Base-by-base conservation (phyloP, 2,329 filamentous ascomycete genomes). In the Didymosphaeria variabile region DNA sequence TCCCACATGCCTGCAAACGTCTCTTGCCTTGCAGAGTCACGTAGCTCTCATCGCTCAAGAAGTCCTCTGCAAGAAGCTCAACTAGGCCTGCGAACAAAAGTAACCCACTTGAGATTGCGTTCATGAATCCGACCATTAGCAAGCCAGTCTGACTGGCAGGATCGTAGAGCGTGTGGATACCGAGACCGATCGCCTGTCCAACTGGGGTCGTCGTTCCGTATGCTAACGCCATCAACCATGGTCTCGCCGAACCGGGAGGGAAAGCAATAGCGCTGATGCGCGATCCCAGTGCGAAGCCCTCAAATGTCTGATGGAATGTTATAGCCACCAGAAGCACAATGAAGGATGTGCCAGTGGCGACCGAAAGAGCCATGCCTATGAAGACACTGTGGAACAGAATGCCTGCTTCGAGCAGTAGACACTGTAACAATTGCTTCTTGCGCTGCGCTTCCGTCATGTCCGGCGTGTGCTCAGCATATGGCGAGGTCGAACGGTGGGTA, bases 341-440 rank as follows among this genome's bases (percentile, higher is more conserved):
- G 74, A 91, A 91, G 4, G 88, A 86, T 6, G 82, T 79, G 1
- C 90, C 87, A 1, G 86, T 86, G 21, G 89, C 89, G 65, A 92
- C 89, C 29, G 87, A 90, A 29, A 92, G 79, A 0, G 90, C 90
- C 83, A 91, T 90, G 60, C 89, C 89, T 59, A 92, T 90, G 74
- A 92, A 92, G 61, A 93, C 85, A 62, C 88, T 91, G 79, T 93
- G 91, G 74, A 93, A 93, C 12, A 93, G 82, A 65, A 93, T 93
- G 62, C 91, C 91, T 59, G 90, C 89, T 76, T 93, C 91, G 5
- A 93, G 84, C 2, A 93, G 84, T 5, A 91, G 86, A 66, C 91
- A 92, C 77, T 93, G 91, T 68, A 92, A 82, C 2, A 90, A 85
- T 75, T 89, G 86, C 69, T 87, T 90, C 71, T 86, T 85, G 44